Evolutionary conservation across 257 asterid species (phyloP), one percentile per base, ranked within the genome.

Genomic region (Solanum corneliomulleri): DNA sequence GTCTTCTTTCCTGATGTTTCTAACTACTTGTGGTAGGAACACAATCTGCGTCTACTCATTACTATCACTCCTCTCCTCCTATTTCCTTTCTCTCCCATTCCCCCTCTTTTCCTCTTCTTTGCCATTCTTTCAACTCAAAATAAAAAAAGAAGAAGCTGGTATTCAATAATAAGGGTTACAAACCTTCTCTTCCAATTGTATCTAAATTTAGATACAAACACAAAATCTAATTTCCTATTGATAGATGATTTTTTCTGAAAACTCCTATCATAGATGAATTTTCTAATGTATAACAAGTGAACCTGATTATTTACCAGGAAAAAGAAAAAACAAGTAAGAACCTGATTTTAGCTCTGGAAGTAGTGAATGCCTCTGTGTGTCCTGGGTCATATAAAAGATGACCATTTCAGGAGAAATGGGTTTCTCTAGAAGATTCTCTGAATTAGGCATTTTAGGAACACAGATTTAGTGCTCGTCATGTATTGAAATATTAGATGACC

Each of bases 331-430:
- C 29, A 64, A 60, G 85, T 85, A 37, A 25, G 45, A 75, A 94
- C 98, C 99, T 91, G 97, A 91, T 90, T 93, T 94, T 87, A 96
- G 89, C 89, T 95, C 94, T 44, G 94, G 93, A 90, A 96, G 94
- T 90, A 95, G 91, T 49, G 88, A 33, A 90, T 96, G 99, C 87
- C 94, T 92, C 87, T 96, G 99, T 35, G 99, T 96, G 89, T 96
- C 98, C 91, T 96, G 99, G 3, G 98, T 96, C 31, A 95, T 92
- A 87, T 94, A 96, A 88, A 95, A 94, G 87, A 95, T 86, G 88
- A 93, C 90, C 92, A 70, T 92, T 90, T 95, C 98, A 85, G 98
- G 94, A 85, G 98, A 90, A 89, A 95, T 71, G 13, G 95, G 98
- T 86, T 90, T 91, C 92, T 89, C 93, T 7, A 89, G 93, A 86